These are phyloP conservation scores for Pichia manshurica DNA, from an alignment of 805 yeast species.

Conservation along the genomic window DNA sequence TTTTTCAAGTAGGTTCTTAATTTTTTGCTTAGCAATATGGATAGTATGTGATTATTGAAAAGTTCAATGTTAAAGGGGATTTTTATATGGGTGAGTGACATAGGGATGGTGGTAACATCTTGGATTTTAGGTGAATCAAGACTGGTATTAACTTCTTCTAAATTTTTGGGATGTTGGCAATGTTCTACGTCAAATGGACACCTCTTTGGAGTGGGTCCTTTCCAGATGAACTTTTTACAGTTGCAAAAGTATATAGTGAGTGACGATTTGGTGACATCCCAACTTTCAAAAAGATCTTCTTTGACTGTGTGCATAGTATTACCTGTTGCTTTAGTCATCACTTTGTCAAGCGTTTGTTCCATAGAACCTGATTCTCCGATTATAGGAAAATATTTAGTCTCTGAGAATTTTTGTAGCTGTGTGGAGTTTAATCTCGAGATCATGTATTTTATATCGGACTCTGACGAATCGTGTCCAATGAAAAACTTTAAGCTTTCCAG, in stretches of 20 bases:
- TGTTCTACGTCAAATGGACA: neutral
- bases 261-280: slow-evolving; percentile 1
- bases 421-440: slow-evolving; percentile 1
- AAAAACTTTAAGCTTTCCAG: neutral
- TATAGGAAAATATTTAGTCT: neutral
- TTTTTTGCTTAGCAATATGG: slow-evolving; percentile 9
- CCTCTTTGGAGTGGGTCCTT: neutral
- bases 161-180: neutral
- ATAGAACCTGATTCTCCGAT: neutral
- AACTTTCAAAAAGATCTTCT: neutral
- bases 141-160: too few species aligned
- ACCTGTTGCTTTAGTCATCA: neutral
- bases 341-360: neutral
- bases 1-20: slow-evolving; percentile 6
- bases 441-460: neutral
- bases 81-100: neutral
- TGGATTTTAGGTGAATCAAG: too few species aligned
- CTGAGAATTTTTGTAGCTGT: slow-evolving; percentile 6
- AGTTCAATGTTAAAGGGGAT: slow-evolving; percentile 3
- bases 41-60: slow-evolving; percentile 4
- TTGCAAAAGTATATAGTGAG: neutral
- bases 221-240: neutral
- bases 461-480: neutral
- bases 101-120: neutral
- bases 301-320: neutral